phyloP scores from a whole-genome alignment of 805 yeast genomes.

The Candida sphagnicola region DNA sequence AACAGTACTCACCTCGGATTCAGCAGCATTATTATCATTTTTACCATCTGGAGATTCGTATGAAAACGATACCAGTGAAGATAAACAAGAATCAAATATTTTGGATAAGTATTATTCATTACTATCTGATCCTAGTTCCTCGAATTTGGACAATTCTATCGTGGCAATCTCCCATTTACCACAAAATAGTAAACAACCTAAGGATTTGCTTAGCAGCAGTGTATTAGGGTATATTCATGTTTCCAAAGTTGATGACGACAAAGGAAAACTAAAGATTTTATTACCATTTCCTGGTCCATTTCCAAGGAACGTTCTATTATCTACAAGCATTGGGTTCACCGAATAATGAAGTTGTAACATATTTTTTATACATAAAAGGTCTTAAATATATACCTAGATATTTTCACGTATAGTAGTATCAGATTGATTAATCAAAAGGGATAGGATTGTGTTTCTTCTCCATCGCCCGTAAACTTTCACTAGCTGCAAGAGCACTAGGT shows the following conservation, averaged over 20 bases:
- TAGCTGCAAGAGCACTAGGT: slow-evolving; percentile 94
- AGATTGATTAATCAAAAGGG: slow-evolving; percentile 57
- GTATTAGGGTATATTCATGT: slow-evolving; percentile 79
- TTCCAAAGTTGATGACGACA: slow-evolving; percentile 69
- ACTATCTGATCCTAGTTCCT: slow-evolving; percentile 43
- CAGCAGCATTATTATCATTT: slow-evolving; percentile 32
- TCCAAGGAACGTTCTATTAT: slow-evolving; percentile 68
- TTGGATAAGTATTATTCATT: slow-evolving; percentile 30
- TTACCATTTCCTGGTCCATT: slow-evolving; percentile 85
- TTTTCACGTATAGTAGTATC: not conserved
- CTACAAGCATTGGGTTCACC: slow-evolving; percentile 77
- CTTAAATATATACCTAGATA: too few relatives aligned
- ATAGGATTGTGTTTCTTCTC: slow-evolving; percentile 31
- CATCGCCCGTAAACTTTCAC: slow-evolving; percentile 37
- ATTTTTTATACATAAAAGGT: slow-evolving; percentile 1
- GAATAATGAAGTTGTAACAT: slow-evolving; percentile 46
- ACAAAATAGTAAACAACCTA: slow-evolving; percentile 38
- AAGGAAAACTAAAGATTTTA: slow-evolving; percentile 62
- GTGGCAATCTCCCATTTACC: slow-evolving; percentile 52
- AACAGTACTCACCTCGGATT: slow-evolving; percentile 46
- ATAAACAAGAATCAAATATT: slow-evolving; percentile 19
- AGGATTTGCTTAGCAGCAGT: slow-evolving; percentile 51
- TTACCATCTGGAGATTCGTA: slow-evolving; percentile 42
- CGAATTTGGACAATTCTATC: slow-evolving; percentile 69
- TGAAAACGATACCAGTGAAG: slow-evolving; percentile 27